Conservation (phyloP, 257 asterid genomes). For the Verbena officinalis region DNA sequence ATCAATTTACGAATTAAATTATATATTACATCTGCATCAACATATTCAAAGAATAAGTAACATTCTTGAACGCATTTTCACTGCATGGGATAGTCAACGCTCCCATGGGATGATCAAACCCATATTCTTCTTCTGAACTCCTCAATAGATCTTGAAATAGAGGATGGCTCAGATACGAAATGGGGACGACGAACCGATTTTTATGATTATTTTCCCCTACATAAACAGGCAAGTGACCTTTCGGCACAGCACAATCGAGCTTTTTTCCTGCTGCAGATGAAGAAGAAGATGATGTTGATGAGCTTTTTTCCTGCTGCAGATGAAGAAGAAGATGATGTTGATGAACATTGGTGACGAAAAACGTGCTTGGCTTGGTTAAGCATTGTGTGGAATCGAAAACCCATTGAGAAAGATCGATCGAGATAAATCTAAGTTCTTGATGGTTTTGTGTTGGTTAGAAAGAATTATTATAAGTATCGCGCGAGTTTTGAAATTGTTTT, state of each 20-base stretch:
- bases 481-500: too few relatives aligned
- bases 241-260: slow-evolving; percentile 40
- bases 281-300: slow-evolving; percentile 11
- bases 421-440: not conserved
- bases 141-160: slow-evolving; percentile 46
- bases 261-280: slow-evolving; percentile 5
- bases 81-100: slow-evolving; percentile 60
- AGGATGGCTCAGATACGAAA: slow-evolving; percentile 48
- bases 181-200: slow-evolving; percentile 51
- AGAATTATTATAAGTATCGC: too few relatives aligned
- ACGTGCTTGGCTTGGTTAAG: slow-evolving; percentile 32
- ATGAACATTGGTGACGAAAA: slow-evolving; percentile 24
- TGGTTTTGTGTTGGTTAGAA: not conserved
- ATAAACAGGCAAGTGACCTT: slow-evolving; percentile 58
- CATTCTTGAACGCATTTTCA: slow-evolving; percentile 43
- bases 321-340: slow-evolving; percentile 14
- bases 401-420: too few relatives aligned
- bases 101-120: slow-evolving; percentile 62
- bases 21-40: not conserved
- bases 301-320: not conserved
- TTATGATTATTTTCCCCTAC: slow-evolving; percentile 44
- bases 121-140: slow-evolving; percentile 51
- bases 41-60: slow-evolving; percentile 40
- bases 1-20: not conserved
- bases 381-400: slow-evolving; percentile 27